Percentiles rank a stretch among this genome's conserved stretches.
Conservation (phyloP, 805 yeast genomes). For the Candida qinlingensis region DNA sequence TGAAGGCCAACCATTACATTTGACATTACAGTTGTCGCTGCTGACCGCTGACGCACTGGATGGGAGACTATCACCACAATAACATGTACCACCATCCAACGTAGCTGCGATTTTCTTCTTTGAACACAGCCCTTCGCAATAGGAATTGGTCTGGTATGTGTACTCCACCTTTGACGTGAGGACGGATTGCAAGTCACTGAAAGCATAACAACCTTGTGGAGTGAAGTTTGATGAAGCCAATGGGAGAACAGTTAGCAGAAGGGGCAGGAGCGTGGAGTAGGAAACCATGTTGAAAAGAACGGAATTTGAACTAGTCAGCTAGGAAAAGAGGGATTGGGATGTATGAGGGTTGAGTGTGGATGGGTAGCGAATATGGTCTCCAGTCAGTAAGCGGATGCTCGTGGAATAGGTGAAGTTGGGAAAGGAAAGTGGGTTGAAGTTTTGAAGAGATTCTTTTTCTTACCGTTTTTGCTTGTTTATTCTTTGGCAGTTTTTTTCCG, state of each 20-base stretch:
- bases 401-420: background rate
- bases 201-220: constrained; percentile 31
- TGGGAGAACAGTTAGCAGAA: background rate
- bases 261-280: background rate
- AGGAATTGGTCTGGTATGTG: constrained; percentile 52
- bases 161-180: constrained; percentile 40
- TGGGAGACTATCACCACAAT: constrained; percentile 54
- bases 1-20: constrained; percentile 58
- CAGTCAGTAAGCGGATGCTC: too few species aligned
- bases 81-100: constrained; percentile 51
- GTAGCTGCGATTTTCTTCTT: constrained; percentile 45
- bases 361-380: too few species aligned
- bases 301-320: background rate
- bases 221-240: background rate
- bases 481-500: background rate
- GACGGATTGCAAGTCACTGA: constrained; percentile 20
- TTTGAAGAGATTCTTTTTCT: background rate
- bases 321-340: background rate
- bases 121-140: constrained; percentile 51
- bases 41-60: constrained; percentile 24
- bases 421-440: background rate
- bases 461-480: background rate
- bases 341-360: background rate
- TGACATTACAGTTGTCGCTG: constrained; percentile 33
- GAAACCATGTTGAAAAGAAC: background rate